Evolutionary conservation across 73 alveolate species (phyloP).

Genomic region (Tetrahymena elliotti): DNA sequence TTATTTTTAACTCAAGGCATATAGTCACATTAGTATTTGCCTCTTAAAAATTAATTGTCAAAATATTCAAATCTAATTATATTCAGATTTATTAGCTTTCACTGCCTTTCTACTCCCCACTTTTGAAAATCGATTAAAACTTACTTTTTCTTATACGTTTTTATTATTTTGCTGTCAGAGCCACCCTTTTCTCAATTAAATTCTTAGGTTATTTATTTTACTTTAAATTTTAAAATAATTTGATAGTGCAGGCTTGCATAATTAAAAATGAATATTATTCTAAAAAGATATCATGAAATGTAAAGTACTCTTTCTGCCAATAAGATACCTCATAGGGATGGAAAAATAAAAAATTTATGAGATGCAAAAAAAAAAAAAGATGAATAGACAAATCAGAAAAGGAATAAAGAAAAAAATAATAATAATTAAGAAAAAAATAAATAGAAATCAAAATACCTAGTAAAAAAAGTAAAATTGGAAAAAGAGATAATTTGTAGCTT

Average conservation of each 20-base stretch:
- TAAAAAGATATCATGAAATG: too few species aligned
- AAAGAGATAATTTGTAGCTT: background rate
- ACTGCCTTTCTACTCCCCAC: background rate
- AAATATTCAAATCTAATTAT: too few species aligned
- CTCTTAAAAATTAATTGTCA: background rate
- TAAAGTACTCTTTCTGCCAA: background rate
- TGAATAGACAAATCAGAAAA: background rate
- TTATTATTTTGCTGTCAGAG: too few species aligned
- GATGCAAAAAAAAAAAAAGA: too few species aligned
- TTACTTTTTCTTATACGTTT: too few species aligned
- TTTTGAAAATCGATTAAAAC: background rate
- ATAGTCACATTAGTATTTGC: background rate
- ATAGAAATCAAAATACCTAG: background rate
- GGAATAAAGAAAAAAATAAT: too few species aligned
- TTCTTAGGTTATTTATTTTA: background rate
- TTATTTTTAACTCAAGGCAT: too few species aligned
- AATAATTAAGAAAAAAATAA: background rate
- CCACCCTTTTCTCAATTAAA: background rate
- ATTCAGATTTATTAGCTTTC: background rate
- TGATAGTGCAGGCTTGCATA: background rate
- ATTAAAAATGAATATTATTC: too few species aligned
- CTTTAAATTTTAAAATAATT: too few species aligned
- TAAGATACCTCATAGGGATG: background rate
- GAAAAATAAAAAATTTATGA: too few species aligned
- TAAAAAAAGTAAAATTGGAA: background rate